These are phyloP conservation scores for Ogataea polymorpha DNA, from an alignment of 805 yeast genomes.

Conservation along the genomic window DNA sequence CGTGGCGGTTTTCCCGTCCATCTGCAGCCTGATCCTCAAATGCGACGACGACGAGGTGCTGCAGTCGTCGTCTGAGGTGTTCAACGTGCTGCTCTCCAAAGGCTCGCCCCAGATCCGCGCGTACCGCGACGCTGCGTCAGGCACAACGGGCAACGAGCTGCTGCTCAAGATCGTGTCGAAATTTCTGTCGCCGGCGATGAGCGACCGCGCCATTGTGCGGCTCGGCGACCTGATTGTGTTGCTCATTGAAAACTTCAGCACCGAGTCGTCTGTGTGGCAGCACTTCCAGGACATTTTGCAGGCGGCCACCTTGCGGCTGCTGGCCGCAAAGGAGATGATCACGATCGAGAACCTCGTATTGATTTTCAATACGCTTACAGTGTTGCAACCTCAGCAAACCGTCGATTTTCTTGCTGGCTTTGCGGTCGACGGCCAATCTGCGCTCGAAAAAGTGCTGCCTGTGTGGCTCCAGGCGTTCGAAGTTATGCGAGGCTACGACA, in stretches of 20 bases:
- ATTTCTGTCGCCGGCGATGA: constrained; percentile 64
- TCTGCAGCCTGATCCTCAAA: constrained; percentile 38
- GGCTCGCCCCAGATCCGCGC: constrained; percentile 35
- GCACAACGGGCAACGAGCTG: constrained; percentile 48
- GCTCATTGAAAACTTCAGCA: constrained; percentile 30
- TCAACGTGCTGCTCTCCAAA: constrained; percentile 53
- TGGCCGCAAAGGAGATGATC: constrained; percentile 62
- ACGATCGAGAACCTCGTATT: constrained; percentile 74
- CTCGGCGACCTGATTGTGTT: constrained; percentile 51
- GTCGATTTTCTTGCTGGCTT: constrained; percentile 55
- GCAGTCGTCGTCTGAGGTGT: constrained; percentile 74
- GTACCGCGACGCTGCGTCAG: constrained; percentile 33
- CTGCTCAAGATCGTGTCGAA: constrained; percentile 65
- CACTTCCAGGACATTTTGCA: constrained; percentile 58
- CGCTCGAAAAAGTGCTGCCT: constrained; percentile 57
- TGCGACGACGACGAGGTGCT: constrained; percentile 74
- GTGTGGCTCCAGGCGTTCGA: constrained; percentile 86
- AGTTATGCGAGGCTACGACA: constrained; percentile 72
- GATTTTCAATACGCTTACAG: constrained; percentile 71
- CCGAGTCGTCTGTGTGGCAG: constrained; percentile 37
- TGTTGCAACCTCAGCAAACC: constrained; percentile 59
- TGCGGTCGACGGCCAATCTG: constrained; percentile 31
- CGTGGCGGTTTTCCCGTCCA: constrained; percentile 40
- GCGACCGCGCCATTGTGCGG: constrained; percentile 80
- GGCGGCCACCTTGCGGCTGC: constrained; percentile 68